phyloP scores from a whole-genome alignment of 345 rosid genomes.

The Pugionium cornutum region DNA sequence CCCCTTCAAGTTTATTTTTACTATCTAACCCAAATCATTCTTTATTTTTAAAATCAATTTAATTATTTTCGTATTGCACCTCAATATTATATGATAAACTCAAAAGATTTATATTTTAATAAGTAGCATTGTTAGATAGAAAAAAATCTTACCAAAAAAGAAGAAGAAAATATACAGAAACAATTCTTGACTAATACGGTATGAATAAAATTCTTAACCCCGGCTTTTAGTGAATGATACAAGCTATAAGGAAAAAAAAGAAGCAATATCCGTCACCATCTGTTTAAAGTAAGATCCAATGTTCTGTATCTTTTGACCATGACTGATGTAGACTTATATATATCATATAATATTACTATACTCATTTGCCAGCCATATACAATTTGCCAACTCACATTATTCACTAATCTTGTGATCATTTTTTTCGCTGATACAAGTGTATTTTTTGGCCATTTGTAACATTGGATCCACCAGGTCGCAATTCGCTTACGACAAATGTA shows the following conservation, averaged over 20 bases:
- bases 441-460: conserved; percentile 33
- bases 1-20: too few species aligned
- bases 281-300: conserved; percentile 30
- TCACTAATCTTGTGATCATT: neutral
- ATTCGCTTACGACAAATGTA: conserved; percentile 8
- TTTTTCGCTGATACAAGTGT: neutral
- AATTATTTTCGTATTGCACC: too few species aligned
- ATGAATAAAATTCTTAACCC: too few species aligned
- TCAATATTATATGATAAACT: too few species aligned
- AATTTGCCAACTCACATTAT: conserved; percentile 9
- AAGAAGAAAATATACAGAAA: too few species aligned
- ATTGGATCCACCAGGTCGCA: conserved; percentile 24
- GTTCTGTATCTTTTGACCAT: conserved; percentile 19
- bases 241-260: neutral
- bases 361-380: conserved; percentile 8
- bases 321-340: conserved; percentile 15
- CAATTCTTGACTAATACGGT: too few species aligned
- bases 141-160: too few species aligned
- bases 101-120: too few species aligned
- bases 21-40: too few species aligned
- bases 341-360: conserved; percentile 12
- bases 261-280: conserved; percentile 14
- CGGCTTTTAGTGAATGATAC: neutral
- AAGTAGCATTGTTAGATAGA: too few species aligned
- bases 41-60: too few species aligned